Conservation (phyloP, 2,329 filamentous ascomycete genomes). For the Diaporthe sp. region DNA sequence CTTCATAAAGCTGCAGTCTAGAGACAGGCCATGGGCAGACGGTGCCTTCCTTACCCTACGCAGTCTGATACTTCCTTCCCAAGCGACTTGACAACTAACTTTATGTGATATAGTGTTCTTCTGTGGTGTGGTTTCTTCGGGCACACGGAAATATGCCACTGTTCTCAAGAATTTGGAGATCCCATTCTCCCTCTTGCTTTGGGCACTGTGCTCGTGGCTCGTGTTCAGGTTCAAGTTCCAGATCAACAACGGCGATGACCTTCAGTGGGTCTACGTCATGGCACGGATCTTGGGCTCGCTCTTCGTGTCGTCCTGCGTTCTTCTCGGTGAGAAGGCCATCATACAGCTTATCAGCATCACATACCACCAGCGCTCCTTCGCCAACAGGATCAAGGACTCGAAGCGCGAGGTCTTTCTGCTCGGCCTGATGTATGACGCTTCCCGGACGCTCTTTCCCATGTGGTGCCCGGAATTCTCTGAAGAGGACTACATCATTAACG, state of each 20-base stretch:
- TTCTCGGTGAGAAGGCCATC: constrained; percentile 82
- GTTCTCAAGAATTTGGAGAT: constrained; percentile 75
- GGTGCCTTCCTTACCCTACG: background rate
- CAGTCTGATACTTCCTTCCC: background rate
- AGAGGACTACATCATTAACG: constrained; percentile 92
- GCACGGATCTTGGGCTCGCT: constrained; percentile 75
- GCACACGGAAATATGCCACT: constrained; percentile 78
- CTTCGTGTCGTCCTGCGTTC: constrained; percentile 77
- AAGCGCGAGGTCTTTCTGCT: constrained; percentile 89
- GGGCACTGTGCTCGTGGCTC: constrained; percentile 73
- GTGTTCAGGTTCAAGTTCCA: constrained; percentile 71
- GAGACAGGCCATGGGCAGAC: too few species aligned
- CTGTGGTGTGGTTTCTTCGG: constrained; percentile 76
- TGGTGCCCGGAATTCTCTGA: constrained; percentile 92
- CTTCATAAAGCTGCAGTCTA: background rate
- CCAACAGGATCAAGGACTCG: constrained; percentile 86
- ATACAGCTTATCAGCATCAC: constrained; percentile 88
- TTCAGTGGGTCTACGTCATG: constrained; percentile 70
- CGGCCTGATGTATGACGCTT: constrained; percentile 90
- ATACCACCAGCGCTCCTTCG: constrained; percentile 88
- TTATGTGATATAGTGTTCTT: constrained; percentile 63
- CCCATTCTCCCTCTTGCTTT: constrained; percentile 77
- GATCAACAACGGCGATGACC: constrained; percentile 47
- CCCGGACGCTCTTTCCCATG: constrained; percentile 87
- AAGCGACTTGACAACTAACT: background rate